Base-by-base conservation (phyloP, 139 green algal genomes). In the Diplosphaera chodatii region DNA sequence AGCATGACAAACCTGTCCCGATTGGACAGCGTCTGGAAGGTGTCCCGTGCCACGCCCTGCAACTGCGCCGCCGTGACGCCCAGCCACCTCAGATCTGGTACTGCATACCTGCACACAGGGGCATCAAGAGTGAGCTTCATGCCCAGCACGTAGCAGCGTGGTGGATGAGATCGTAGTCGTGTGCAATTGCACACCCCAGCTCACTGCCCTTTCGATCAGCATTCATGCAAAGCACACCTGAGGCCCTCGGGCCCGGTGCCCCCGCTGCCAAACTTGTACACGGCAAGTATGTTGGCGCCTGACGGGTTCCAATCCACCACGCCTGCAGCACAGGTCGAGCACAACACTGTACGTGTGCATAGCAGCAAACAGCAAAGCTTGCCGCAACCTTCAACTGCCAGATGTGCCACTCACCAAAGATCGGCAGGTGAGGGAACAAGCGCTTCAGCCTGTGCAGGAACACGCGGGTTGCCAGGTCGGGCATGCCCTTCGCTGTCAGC, bases 281-380 rank as follows among this genome's bases (percentile, higher is more conserved):
- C 29, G 33, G 59, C 68, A 2, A 90, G 48, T 15, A 88, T 90
- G 30, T 48, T 56, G 55, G 80, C 64, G 5, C 82, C 89, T 8
- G 73, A 68, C 18, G 92, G 92, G 78, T 97, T 97, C 87, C 85
- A 97, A 70, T 97, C 92, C 48, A 97, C 92, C 62, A 97, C 68
- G 10, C 55, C 55, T 48, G 37, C 37, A 48, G n/a, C n/a, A n/a
- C n/a, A n/a, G n/a, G 37, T 21, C 8, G 10, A 48, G 37, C 37
- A 48, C n/a, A n/a, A n/a, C n/a, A n/a, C n/a, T n/a, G n/a, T n/a
- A n/a, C n/a, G n/a, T n/a, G n/a, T n/a, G n/a, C n/a, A n/a, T n/a
- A n/a, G n/a, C n/a, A n/a, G n/a, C n/a, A n/a, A n/a, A n/a, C n/a
- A n/a, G n/a, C n/a, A n/a, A n/a, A n/a, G n/a, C n/a, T n/a, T n/a